These are phyloP conservation scores for Imleria badia DNA, from an alignment of 768 basidiomycete genomes.

Conservation along the genomic window DNA sequence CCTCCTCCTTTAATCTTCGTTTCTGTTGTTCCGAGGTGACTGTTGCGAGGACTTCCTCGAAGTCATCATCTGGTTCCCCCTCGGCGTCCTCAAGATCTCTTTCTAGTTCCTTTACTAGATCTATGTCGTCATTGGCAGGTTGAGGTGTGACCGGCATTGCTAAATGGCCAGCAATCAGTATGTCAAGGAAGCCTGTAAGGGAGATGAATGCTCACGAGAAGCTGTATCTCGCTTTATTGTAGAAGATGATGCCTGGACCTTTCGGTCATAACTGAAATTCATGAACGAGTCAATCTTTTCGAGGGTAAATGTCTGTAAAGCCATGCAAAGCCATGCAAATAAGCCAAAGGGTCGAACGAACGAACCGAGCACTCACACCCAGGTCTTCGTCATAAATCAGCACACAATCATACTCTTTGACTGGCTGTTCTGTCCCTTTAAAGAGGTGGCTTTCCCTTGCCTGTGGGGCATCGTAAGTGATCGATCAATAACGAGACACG, in stretches of 20 bases:
- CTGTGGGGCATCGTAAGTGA: constrained; percentile 31
- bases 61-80: constrained; percentile 44
- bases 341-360: neutral
- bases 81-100: constrained; percentile 36
- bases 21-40: constrained; percentile 27
- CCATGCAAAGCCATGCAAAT: constrained; percentile 11
- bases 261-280: constrained; percentile 52
- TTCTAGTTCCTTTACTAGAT: constrained; percentile 31
- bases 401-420: constrained; percentile 74
- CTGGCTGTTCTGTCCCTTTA: constrained; percentile 53
- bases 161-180: constrained; percentile 7
- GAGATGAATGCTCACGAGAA: constrained; percentile 22
- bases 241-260: constrained; percentile 31
- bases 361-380: constrained; percentile 45
- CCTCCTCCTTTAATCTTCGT: constrained; percentile 32
- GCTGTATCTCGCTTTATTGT: constrained; percentile 12
- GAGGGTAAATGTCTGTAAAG: constrained; percentile 60
- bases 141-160: constrained; percentile 19
- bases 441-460: constrained; percentile 55
- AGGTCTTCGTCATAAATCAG: constrained; percentile 78
- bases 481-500: neutral
- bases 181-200: neutral
- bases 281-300: constrained; percentile 75
- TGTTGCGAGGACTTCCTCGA: constrained; percentile 40
- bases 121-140: constrained; percentile 29